Evolutionary conservation across 2,329 filamentous ascomycete species (phyloP).

Genomic region (Fusarium piperis): DNA sequence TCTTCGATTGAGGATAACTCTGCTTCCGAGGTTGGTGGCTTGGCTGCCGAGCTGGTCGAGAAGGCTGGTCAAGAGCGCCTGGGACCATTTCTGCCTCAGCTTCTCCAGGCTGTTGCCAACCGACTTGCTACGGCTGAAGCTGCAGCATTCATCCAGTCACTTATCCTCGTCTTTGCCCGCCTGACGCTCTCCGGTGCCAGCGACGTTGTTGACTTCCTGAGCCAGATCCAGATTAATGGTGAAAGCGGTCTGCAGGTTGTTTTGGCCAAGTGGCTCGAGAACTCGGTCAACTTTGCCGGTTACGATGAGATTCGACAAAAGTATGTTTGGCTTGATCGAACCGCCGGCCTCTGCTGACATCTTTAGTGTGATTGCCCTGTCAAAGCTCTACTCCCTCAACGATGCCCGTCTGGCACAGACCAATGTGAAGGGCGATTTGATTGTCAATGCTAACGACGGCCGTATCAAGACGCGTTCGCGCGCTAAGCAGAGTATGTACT

Average conservation of each 20-base stretch:
- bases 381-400: constrained; percentile 88
- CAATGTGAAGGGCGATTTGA: constrained; percentile 89
- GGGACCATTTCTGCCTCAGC: constrained; percentile 87
- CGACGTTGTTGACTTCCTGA: constrained; percentile 92
- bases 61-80: constrained; percentile 92
- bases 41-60: constrained; percentile 94
- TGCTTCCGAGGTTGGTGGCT: constrained; percentile 92
- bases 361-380: constrained; percentile 84
- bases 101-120: constrained; percentile 88
- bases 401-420: constrained; percentile 82
- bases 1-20: constrained; percentile 89
- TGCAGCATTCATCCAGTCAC: constrained; percentile 91
- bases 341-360: constrained; percentile 43
- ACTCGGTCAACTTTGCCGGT: constrained; percentile 95
- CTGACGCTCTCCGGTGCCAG: constrained; percentile 84
- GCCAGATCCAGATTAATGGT: constrained; percentile 81
- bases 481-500: constrained; percentile 76
- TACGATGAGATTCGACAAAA: constrained; percentile 98
- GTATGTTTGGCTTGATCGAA: constrained; percentile 58
- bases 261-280: constrained; percentile 94
- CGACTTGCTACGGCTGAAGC: constrained; percentile 84
- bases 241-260: constrained; percentile 90
- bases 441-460: constrained; percentile 77
- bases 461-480: constrained; percentile 94
- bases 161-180: constrained; percentile 94